Base-by-base conservation (phyloP, 73 alveolate genomes). In the Halteria grandinella region DNA sequence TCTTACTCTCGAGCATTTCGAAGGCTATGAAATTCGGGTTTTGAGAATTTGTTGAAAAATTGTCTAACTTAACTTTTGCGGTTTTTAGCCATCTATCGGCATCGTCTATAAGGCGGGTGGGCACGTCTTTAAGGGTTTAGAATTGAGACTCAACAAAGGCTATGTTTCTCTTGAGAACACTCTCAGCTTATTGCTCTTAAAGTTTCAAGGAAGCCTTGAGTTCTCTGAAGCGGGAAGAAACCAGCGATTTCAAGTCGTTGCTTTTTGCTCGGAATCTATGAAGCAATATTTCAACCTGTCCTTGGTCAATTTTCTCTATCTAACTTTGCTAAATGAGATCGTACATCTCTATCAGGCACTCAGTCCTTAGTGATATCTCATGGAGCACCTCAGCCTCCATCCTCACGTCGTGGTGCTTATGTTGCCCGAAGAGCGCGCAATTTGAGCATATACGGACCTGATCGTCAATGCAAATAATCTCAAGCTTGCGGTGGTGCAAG, bases 391-490 rank as follows among this genome's bases (percentile, higher is more conserved):
- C 99, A 44, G 94, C 96, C 17, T 88, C 88, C 62, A 94, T 80
- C 17, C 94, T 57, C 28, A 94, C 89, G 55, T 94, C 95, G 74
- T 94, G 99, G 28, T 91, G 91, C 78, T 93, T 83, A 90, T 94
- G 99, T n/a, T 41, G 47, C 25, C 99, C 99, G 55, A 94, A 94
- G 36, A 94, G 70, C n/a, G 99, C 97, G 49, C 99, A 94, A 72
- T 88, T 86, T 3, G 97, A 88, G 62, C 99, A 94, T 7, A 94
- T 93, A 63, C 91, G 81, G 28, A 84, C 86, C 40, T 85, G 51
- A 54, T 94, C 99, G 53, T 87, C 92, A 0, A 94, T 57, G 66
- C 99, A 94, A 18, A 94, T 89, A 41, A 92, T 89, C 64, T 94
- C 99, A 40, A 94, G 77, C 54, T 66, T 76, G 60, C 88, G 83